These are phyloP conservation scores for Scolecobasidium constrictum DNA, from an alignment of 2,329 filamentous ascomycete species.

Conservation along the genomic window DNA sequence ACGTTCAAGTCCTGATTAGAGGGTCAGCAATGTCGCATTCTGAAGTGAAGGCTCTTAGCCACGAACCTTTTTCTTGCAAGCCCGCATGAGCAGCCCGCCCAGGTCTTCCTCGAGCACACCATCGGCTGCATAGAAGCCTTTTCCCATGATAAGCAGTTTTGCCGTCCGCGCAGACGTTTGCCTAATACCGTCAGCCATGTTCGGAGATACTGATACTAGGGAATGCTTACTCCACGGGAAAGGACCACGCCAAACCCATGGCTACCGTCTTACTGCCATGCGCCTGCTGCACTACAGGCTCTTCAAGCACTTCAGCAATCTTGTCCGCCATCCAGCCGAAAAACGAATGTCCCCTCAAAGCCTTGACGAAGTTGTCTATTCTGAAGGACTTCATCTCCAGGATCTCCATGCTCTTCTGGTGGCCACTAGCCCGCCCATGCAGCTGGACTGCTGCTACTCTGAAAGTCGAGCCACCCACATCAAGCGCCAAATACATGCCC, in stretches of 20 bases:
- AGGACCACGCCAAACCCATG: conserved; percentile 56
- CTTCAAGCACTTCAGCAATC: conserved; percentile 37
- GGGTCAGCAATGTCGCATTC: conserved; percentile 12
- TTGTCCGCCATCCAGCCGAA: conserved; percentile 57
- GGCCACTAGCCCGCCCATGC: conserved; percentile 32
- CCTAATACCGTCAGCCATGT: conserved; percentile 14
- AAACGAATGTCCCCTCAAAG: conserved; percentile 44
- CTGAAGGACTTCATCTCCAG: conserved; percentile 41
- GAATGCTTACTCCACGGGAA: conserved; percentile 45
- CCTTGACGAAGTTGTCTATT: conserved; percentile 46
- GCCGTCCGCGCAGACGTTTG: conserved; percentile 50
- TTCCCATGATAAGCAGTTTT: conserved; percentile 51
- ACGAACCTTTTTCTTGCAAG: conserved; percentile 40
- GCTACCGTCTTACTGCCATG: conserved; percentile 33
- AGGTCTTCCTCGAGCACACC: conserved; percentile 49
- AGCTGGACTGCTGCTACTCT: conserved; percentile 50
- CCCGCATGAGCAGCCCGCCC: conserved; percentile 46
- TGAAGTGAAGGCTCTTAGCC: neutral
- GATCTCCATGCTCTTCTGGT: conserved; percentile 38
- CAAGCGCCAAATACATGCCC: conserved; percentile 50
- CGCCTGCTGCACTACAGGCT: conserved; percentile 19
- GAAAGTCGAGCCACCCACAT: conserved; percentile 57
- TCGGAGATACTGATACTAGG: neutral
- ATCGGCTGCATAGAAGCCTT: conserved; percentile 51
- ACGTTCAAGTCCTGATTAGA: conserved; percentile 39